Evolutionary conservation across 129 eudicot species (phyloP).

Genomic region (Solidago caesia): DNA sequence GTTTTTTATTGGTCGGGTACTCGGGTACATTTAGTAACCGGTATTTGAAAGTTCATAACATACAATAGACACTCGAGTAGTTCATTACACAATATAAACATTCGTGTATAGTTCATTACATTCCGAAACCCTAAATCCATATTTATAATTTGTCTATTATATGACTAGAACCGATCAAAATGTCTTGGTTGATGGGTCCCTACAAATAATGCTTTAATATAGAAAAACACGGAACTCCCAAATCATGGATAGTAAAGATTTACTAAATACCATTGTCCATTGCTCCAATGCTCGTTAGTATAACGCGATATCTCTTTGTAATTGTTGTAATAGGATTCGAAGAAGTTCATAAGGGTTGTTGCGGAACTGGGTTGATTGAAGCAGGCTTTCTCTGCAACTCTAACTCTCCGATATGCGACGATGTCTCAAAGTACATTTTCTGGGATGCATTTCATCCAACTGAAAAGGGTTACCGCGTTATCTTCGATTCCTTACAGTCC

Average conservation of each 20-base stretch:
- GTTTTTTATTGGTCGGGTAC: no score
- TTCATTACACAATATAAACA: no score
- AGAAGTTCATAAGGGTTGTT: conserved; percentile 48
- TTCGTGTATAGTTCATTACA: no score
- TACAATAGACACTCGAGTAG: no score
- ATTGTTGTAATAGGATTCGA: conserved; percentile 38
- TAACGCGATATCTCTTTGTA: neutral
- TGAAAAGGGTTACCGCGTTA: conserved; percentile 30
- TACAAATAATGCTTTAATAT: no score
- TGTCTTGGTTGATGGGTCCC: no score
- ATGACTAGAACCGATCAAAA: no score
- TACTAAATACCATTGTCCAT: neutral
- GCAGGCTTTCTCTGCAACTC: conserved; percentile 44
- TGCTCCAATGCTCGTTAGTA: neutral
- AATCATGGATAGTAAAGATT: neutral
- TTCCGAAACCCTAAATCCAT: no score
- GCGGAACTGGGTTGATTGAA: conserved; percentile 54
- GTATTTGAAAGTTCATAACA: no score
- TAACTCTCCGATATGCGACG: conserved; percentile 37
- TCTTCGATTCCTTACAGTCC: conserved; percentile 31
- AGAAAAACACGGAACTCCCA: no score
- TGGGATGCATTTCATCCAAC: conserved; percentile 59
- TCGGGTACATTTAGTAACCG: no score
- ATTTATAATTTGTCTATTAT: no score
- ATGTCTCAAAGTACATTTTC: conserved; percentile 45